Conservation (phyloP, 78 protist genomes). For the Dictyostelium capitatum region DNA sequence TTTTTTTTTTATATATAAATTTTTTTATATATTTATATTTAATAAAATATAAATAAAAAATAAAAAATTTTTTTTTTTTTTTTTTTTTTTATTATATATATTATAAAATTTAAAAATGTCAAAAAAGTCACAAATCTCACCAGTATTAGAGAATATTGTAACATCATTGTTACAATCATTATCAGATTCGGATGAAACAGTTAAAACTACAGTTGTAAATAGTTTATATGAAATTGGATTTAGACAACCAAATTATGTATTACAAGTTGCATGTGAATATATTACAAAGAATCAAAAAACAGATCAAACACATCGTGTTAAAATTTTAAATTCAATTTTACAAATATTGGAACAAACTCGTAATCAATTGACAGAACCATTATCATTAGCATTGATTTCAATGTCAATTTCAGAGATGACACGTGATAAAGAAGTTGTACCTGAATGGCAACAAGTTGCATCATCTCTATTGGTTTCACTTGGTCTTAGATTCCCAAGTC, state of each 20-base stretch:
- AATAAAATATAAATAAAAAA: too few species aligned
- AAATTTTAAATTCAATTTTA: constrained; percentile 31
- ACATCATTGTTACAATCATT: constrained; percentile 50
- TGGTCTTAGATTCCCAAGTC: constrained; percentile 54
- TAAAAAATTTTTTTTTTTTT: too few species aligned
- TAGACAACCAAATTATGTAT: constrained; percentile 68
- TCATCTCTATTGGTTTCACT: constrained; percentile 75
- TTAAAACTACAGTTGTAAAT: constrained; percentile 22
- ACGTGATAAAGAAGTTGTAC: constrained; percentile 76
- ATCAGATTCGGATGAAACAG: constrained; percentile 61
- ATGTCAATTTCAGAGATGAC: constrained; percentile 69
- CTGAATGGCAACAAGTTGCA: constrained; percentile 89
- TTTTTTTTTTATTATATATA: too few species aligned
- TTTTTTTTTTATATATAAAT: too few species aligned
- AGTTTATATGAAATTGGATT: constrained; percentile 75
- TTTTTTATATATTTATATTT: too few species aligned
- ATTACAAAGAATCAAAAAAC: constrained; percentile 65
- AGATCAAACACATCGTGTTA: constrained; percentile 44
- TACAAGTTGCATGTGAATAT: constrained; percentile 51
- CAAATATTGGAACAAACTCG: constrained; percentile 47
- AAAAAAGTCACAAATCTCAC: constrained; percentile 5
- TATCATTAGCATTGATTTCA: constrained; percentile 22
- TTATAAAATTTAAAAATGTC: too few species aligned
- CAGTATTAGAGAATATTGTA: constrained; percentile 65
- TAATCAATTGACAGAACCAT: constrained; percentile 34